Percentiles rank a stretch among this genome's conserved stretches.
Evolutionary conservation across 2,329 filamentous ascomycete genomes (phyloP).

Genomic region (Aspergillus tanneri): DNA sequence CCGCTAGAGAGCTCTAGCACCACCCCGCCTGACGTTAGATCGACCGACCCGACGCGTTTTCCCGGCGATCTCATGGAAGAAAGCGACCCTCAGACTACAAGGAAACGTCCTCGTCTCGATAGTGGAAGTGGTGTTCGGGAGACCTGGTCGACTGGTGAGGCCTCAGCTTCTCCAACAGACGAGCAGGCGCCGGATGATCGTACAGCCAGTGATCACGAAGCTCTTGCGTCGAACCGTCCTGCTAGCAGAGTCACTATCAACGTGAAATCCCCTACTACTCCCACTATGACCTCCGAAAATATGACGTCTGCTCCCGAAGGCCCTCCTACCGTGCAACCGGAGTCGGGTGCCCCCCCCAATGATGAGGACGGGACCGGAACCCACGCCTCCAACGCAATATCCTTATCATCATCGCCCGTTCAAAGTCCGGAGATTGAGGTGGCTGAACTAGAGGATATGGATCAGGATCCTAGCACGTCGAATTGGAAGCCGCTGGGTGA

Average conservation of each 20-base stretch:
- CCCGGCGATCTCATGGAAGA: constrained; percentile 43
- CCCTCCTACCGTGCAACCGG: constrained; percentile 17
- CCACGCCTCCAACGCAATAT: constrained; percentile 34
- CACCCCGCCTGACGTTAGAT: constrained; percentile 37
- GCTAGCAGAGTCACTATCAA: constrained; percentile 51
- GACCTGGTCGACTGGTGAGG: constrained; percentile 33
- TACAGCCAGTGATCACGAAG: constrained; percentile 30
- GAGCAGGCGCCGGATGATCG: constrained; percentile 27
- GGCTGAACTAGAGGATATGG: constrained; percentile 50
- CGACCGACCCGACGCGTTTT: constrained; percentile 31
- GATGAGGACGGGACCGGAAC: constrained; percentile 21
- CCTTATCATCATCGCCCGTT: constrained; percentile 45
- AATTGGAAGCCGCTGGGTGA: constrained; percentile 44
- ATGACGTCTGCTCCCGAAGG: constrained; percentile 10
- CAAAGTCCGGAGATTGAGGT: constrained; percentile 51
- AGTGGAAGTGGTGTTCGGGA: constrained; percentile 42
- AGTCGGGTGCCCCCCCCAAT: constrained; percentile 13
- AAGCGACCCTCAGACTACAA: constrained; percentile 36
- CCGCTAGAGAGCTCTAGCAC: constrained; percentile 47
- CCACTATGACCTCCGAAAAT: constrained; percentile 19
- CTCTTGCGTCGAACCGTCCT: constrained; percentile 33
- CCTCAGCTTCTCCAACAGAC: constrained; percentile 18
- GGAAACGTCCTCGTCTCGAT: constrained; percentile 51
- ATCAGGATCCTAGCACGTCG: constrained; percentile 47
- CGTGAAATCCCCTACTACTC: constrained; percentile 39